Evolutionary conservation across 1,139 yeast genomes (phyloP).

Genomic region (Protomyces macrosporus): DNA sequence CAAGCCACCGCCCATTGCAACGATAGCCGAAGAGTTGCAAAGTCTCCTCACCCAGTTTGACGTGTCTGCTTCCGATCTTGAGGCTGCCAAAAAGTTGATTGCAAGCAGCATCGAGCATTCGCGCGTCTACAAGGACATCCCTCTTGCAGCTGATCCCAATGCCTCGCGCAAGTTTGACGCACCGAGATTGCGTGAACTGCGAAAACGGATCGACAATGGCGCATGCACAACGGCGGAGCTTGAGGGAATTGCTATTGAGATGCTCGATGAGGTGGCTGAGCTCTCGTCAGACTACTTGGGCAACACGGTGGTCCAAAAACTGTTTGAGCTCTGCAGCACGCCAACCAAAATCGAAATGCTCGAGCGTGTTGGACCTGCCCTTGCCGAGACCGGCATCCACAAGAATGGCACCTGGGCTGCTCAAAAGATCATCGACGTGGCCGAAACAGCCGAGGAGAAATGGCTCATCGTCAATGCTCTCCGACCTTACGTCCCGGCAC

Average conservation of each 20-base stretch:
- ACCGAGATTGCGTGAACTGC: conserved; percentile 62
- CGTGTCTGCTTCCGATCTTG: conserved; percentile 35
- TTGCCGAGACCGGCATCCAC: conserved; percentile 90
- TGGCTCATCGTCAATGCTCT: conserved; percentile 59
- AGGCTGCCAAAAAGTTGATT: conserved; percentile 31
- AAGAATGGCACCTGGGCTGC: conserved; percentile 99
- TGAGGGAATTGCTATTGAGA: conserved; percentile 76
- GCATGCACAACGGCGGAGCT: conserved; percentile 50
- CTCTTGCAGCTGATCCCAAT: conserved; percentile 39
- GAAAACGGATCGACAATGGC: conserved; percentile 49
- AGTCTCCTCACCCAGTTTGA: conserved; percentile 38
- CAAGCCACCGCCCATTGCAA: conserved; percentile 20
- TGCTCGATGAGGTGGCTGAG: conserved; percentile 87
- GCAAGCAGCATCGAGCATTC: conserved; percentile 36
- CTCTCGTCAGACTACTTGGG: conserved; percentile 90
- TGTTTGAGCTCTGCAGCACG: conserved; percentile 68
- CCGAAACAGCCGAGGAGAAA: conserved; percentile 64
- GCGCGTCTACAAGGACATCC: conserved; percentile 31
- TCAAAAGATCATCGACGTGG: conserved; percentile 83
- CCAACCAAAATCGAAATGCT: conserved; percentile 76
- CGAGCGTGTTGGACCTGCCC: conserved; percentile 66
- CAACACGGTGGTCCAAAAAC: conserved; percentile 88
- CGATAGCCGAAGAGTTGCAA: conserved; percentile 6
- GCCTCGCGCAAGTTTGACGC: conserved; percentile 69
- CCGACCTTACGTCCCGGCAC: conserved; percentile 74